These are phyloP conservation scores for Guyanaporus albipodus DNA, from an alignment of 768 basidiomycete genomes.

Conservation along the genomic window DNA sequence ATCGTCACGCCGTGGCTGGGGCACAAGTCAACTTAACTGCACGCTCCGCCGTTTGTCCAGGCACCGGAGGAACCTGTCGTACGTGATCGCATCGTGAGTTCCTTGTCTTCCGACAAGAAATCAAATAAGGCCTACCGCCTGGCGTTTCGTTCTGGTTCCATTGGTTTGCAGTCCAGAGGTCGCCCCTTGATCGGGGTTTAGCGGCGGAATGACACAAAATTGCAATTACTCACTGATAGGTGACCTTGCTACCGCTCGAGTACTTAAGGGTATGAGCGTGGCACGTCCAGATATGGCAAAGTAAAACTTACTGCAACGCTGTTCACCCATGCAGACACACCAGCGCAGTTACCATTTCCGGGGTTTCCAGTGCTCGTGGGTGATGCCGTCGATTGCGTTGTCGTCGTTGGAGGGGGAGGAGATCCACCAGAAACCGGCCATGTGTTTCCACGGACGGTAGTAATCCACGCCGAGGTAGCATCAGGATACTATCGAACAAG, in stretches of 20 bases:
- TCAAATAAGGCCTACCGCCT: constrained; percentile 18
- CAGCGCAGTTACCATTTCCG: constrained; percentile 29
- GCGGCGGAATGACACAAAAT: background rate
- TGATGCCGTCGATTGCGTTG: constrained; percentile 14
- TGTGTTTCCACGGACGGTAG: constrained; percentile 33
- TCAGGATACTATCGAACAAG: constrained; percentile 34
- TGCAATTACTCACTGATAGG: constrained; percentile 34
- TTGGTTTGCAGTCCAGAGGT: constrained; percentile 45
- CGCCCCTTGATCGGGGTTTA: constrained; percentile 29
- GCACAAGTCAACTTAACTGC: constrained; percentile 17
- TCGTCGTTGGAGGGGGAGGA: constrained; percentile 3
- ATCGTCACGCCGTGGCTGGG: background rate
- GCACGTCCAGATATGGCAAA: background rate
- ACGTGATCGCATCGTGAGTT: background rate
- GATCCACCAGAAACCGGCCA: constrained; percentile 31
- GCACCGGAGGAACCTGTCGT: constrained; percentile 43
- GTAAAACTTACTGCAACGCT: constrained; percentile 32
- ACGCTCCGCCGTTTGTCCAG: constrained; percentile 58
- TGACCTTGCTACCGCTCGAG: constrained; percentile 34
- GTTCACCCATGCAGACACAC: constrained; percentile 40
- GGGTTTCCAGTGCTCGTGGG: constrained; percentile 19
- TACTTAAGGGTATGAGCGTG: constrained; percentile 33
- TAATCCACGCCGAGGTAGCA: constrained; percentile 37
- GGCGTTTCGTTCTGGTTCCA: constrained; percentile 41
- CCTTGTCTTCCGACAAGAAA: background rate